A percentile compares a stretch with the other conserved stretches of the same genome.
These are phyloP conservation scores for Puccinia hordei DNA, from an alignment of 1,284 basidiomycete genomes.

Conservation along the genomic window DNA sequence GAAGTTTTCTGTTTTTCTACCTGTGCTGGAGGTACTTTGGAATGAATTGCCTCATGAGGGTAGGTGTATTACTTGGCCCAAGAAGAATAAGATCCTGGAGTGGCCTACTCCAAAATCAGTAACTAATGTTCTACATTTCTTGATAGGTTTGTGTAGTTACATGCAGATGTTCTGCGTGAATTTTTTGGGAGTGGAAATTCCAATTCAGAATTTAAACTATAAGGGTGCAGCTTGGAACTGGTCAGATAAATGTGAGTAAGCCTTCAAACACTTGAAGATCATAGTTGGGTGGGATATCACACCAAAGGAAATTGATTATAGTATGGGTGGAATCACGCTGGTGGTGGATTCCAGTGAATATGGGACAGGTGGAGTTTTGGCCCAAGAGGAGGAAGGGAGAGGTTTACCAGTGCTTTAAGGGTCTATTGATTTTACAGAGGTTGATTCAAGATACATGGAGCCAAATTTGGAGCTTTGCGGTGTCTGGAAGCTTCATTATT, in stretches of 20 bases:
- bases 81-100: slow-evolving; percentile 8
- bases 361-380: background rate
- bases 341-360: background rate
- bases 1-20: slow-evolving; percentile 7
- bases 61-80: background rate
- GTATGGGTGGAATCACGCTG: background rate
- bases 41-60: slow-evolving; percentile 4
- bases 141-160: slow-evolving; percentile 15
- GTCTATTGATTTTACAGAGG: background rate
- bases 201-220: slow-evolving; percentile 8
- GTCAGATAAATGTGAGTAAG: background rate
- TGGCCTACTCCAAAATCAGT: background rate
- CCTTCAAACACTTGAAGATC: background rate
- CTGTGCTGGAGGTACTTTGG: slow-evolving; percentile 27
- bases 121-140: slow-evolving; percentile 1
- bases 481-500: background rate
- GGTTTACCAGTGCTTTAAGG: background rate
- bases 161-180: slow-evolving; percentile 25
- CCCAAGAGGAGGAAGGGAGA: background rate
- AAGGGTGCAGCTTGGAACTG: slow-evolving; percentile 13
- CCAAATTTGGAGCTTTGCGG: slow-evolving; percentile 5
- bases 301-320: background rate
- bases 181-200: background rate
- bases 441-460: background rate
- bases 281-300: slow-evolving; percentile 22